Base-by-base conservation (phyloP, 495 filamentous ascomycete species). In the Ascodesmis nigricans region DNA sequence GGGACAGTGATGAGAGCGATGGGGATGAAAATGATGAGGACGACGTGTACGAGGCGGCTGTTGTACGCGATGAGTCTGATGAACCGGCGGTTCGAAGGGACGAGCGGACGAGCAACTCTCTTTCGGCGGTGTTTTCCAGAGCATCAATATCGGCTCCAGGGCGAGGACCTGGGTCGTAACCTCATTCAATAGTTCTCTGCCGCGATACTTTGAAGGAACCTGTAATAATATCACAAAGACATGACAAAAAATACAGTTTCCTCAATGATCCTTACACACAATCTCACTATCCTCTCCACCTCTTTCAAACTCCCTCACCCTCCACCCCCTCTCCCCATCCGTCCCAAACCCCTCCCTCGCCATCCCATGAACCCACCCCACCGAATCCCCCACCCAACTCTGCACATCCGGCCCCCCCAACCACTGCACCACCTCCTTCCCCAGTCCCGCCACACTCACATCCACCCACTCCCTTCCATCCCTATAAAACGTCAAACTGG, bases 41-140 rank as follows among this genome's bases (percentile, higher is more conserved):
- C 25, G 91, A 93, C 45, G 83, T 93, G 52, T 91, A 92, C 53
- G 65, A 79, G 40, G 83, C 87, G 1, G 79, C 76, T 2, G 78
- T 77, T 0, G 63, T 82, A 9, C 31, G 28, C 3, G 24, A 21
- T 3, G 41, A 29, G 3, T 16, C 44, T 43, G 18, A 52, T 52
- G 32, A 36, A 35, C 19, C 51, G 35, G 24, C 35, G 37, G 10
- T 34, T 29, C 10, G 36, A 30, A 8, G 32, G 24, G 31, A n/a
- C n/a, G 29, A 39, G 23, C 43, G 35, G 19, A 38, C 26, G 5
- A 35, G 32, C 30, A 45, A 52, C 16, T 41, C 52, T 16, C 34
- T 54, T 5, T 70, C 61, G 41, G 72, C 61, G 6, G 63, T 64
- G 1, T 75, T 77, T 47, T 72, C 69, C n/a, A 62, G 73, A 33